Evolutionary conservation across 2,329 filamentous ascomycete species (phyloP), one percentile per base, ranked within the genome.

Genomic region (Sporothrix humicola): DNA sequence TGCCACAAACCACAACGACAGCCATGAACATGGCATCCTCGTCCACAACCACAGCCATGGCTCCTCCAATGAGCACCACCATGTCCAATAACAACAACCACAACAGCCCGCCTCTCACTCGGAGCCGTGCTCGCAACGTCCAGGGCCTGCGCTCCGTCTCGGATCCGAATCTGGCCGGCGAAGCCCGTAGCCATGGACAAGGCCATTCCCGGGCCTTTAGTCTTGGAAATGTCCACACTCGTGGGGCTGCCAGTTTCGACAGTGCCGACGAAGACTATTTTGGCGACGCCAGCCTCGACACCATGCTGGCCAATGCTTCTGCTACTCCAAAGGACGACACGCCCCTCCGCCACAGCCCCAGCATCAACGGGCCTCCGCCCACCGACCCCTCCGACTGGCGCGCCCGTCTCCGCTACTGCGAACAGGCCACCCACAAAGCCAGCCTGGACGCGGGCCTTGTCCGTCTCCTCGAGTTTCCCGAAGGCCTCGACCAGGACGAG

Each of bases 361-460:
- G 46, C 50, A 44, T 70, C 46, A 73, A 73, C 50, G 72, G 72
- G 42, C 46, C 48, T 2, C 73, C 70, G 37, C 73, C 74, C 15
- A 20, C 50, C 54, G 73, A 75, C 42, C 50, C 66, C 12, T n/a
- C 52, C 48, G 74, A 77, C 74, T 77, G 75, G 75, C 73, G 75
- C 3, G 76, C 74, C 1, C 76, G 76, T 8, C 75, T 77, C 17
- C 71, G 61, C 31, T 77, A 70, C 74, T 77, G 76, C 73, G 76
- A 77, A 37, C 65, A 63, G 65, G 72, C 72, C 7, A 52, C 50
- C 7, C 42, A 72, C 75, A 76, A 76, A 63, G 69, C 73, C 5
- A 48, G 42, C 7, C 73, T 77, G 13, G 73, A 75, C 2, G 75
- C 76, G 54, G 31, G 72, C 63, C 56, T 76, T 23, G 74, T 77